Base-by-base conservation (phyloP, 352 stramenopile species). In the Peronospora farinosa region DNA sequence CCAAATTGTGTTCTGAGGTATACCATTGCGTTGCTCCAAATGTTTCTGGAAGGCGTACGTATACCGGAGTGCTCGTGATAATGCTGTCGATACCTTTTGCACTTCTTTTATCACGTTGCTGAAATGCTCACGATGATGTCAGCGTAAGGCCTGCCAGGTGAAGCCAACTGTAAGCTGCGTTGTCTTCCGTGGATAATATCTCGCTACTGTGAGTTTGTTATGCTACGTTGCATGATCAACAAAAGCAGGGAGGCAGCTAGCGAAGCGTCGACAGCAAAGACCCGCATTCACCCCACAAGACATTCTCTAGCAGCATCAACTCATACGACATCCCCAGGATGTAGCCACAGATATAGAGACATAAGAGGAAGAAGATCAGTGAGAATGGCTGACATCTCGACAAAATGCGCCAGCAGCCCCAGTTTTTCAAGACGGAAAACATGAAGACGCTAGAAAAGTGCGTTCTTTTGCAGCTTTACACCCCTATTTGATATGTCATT, bases 91-190 rank as follows among this genome's bases (percentile, higher is more conserved):
- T 23, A 23, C 21, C 21, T 23, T 23, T 23, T 23, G 2, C 21
- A 23, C 13, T 17, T 19, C 17, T 51, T 19, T n/a, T 17, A 87
- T 71, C 44, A 54, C 7, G 17, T 86, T n/a, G 59, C 69, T 5
- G 70, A 81, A 31, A 74, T 70, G 0, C 85, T 88, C 54, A 66
- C 65, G 11, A 83, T 71, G 59, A 80, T 88, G 63, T 72, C 77
- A 11, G 70, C 77, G 10, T 67, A 84, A 52, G 77, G 74, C 5
- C 72, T 70, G 15, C 46, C 65, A 76, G 43, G 72, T 83, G 8
- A 50, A 37, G 32, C 8, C 13, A 15, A 32, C 10, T 11, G 28
- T 12, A 8, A 32, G 7, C 7, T 10, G 28, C 10, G 2, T 12
- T 32, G 7, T 32, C 10, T 32, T 32, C 28, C 28, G 7, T 32